Base-by-base conservation (phyloP, 768 basidiomycete species). In the Tricholoma saponaceum region DNA sequence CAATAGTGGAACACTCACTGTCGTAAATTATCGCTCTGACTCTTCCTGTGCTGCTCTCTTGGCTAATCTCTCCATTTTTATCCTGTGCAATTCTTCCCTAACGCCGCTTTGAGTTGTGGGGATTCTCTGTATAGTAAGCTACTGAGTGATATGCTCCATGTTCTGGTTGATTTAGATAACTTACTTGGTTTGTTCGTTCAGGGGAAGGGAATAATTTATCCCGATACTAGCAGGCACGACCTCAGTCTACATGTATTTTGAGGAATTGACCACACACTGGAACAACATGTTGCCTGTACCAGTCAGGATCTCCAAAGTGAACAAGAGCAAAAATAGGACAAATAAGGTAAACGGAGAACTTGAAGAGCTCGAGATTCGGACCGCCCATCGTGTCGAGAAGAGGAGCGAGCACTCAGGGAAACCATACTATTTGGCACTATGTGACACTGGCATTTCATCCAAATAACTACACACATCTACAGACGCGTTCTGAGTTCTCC, bases 301-400 rank as follows among this genome's bases (percentile, higher is more conserved):
- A 95, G 41, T 87, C 83, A 5, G 91, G 90, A 69, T 94, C 90
- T 44, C 92, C 92, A 66, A 90, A 94, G 71, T 93, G 89, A 51
- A 92, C 74, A 66, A 95, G 81, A 22, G 90, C 86, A 47, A 81
- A 74, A 57, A 95, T 83, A 9, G 92, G 92, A 58, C 92, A 85
- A 64, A 92, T 92, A 56, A 95, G 84, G 70, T 95, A 94, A 16
- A 92, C 72, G 3, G 84, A 84, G 64, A 95, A 95, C 74, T 93
- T 94, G 85, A 94, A 92, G 16, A 94, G 81, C 71, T 95, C 92
- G 54, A 95, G 84, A 69, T 89, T 90, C 33, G 90, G 84, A 10
- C 89, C 66, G 28, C 63, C 65, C 65, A 66, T 66, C n/a, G 37
- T 57, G 39, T 54, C 37, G 39, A n/a, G 18, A n/a, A n/a, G n/a